Evolutionary conservation across 2,329 filamentous ascomycete species (phyloP), one percentile per base, ranked within the genome.

Genomic region (Verticillium klebahnii): DNA sequence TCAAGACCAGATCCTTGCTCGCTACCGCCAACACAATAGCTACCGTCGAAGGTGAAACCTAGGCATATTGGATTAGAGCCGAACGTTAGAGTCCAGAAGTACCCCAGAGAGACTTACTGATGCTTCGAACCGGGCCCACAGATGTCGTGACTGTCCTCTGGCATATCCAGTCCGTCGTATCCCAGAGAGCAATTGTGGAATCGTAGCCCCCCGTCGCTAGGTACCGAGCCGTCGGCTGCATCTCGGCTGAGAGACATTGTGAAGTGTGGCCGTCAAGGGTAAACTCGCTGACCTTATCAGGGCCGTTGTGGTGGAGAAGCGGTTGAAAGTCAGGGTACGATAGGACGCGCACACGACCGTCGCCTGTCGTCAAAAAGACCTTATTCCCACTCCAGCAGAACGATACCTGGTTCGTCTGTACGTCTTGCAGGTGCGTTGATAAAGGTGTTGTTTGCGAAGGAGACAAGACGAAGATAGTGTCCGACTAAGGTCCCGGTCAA

Each of bases 1-100:
- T 91, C 85, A 34, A 93, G 73, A 11, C 88, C 88, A 61, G 83
- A 75, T 31, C 85, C 83, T 75, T 92, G 89, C 60, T 92, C 90
- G 62, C 88, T 90, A 23, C 90, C 90, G 11, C 87, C 90, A 2
- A 89, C 86, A 29, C 93, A 77, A 70, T 88, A 94, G 69, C 85
- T 88, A 1, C 91, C 90, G 68, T 93, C 90, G 74, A 90, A 93
- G 17, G 86, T 90, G 71, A 93, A 94, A 70, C 89, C 88, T 86
- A 34, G 4, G 14, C 15, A 14, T 37, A 7, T 17, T 9, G 19
- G 1, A 32, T 61, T 15, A 64, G 60, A 15, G 11, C 36, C 11
- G n/a, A 1, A 6, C 1, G 15, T 23, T 36, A 36, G 9, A 36
- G 14, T 36, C 9, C 14, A 36, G 34, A 36, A 19, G 9, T 19